phyloP scores from a whole-genome alignment of 2,329 filamentous ascomycete genomes.

The Fusarium nisikadoi region DNA sequence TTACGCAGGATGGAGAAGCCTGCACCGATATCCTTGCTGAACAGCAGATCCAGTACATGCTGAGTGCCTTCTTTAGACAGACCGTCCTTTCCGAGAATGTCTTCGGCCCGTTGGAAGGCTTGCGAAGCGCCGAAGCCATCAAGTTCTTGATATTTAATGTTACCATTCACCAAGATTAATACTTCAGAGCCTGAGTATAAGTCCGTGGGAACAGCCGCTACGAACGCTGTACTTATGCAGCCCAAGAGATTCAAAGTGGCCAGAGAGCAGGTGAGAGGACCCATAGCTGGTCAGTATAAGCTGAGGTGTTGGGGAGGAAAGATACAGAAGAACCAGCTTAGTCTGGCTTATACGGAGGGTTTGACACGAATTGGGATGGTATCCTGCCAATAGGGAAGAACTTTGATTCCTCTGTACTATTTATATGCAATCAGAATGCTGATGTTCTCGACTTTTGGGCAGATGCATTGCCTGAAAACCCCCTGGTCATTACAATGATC shows the following conservation, averaged over 20 bases:
- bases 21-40: neutral
- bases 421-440: neutral
- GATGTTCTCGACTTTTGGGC: neutral
- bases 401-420: neutral
- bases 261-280: neutral
- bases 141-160: neutral
- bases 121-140: neutral
- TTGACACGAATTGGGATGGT: neutral
- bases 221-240: neutral
- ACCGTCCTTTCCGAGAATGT: neutral
- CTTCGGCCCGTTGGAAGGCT: neutral
- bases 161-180: neutral
- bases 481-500: neutral
- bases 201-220: neutral
- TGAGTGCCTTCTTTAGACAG: neutral
- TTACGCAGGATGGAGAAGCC: neutral
- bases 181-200: neutral
- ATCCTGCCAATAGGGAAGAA: neutral
- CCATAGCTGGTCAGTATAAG: neutral
- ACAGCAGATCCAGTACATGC: neutral
- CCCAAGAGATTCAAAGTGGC: neutral
- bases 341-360: too few species aligned
- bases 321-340: neutral
- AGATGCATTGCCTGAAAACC: neutral
- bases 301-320: neutral